Percentiles rank a stretch among this genome's conserved stretches.
Conservation (phyloP, 495 filamentous ascomycete species). For the Penicillium robsamsonii region DNA sequence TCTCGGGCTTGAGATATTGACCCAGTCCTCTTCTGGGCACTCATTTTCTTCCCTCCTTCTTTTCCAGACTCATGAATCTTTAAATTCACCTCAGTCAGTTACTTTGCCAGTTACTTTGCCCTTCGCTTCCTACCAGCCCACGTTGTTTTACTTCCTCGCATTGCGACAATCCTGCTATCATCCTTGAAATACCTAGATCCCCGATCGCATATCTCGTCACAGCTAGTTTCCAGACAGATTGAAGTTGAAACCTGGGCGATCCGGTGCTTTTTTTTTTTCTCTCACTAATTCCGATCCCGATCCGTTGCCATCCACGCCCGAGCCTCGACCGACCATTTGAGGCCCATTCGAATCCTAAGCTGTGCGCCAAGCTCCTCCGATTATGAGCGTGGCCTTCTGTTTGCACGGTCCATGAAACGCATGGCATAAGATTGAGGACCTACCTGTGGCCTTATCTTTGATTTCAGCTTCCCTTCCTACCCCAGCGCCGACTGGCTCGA, state of each 20-base stretch:
- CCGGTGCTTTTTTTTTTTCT: neutral
- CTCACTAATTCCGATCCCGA: neutral
- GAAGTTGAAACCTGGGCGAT: neutral
- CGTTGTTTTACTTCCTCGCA: slow-evolving; percentile 4
- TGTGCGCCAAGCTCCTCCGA: slow-evolving; percentile 19
- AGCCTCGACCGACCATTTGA: slow-evolving; percentile 2
- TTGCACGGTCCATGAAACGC: slow-evolving; percentile 26
- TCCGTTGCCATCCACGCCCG: neutral
- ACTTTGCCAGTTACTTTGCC: neutral
- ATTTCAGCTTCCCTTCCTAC: slow-evolving; percentile 33
- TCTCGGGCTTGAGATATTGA: slow-evolving; percentile 9
- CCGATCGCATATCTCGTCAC: neutral
- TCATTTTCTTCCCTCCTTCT: neutral
- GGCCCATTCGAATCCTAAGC: slow-evolving; percentile 3
- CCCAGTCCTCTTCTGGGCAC: neutral
- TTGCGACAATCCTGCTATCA: slow-evolving; percentile 12
- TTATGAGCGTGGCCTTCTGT: slow-evolving; percentile 27
- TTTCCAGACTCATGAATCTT: neutral
- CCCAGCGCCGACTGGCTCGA: slow-evolving; percentile 23
- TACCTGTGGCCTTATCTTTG: slow-evolving; percentile 15
- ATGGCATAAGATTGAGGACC: slow-evolving; percentile 33
- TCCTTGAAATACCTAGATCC: neutral
- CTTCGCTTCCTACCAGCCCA: neutral
- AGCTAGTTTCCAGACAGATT: neutral
- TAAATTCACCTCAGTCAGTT: neutral